phyloP scores from a whole-genome alignment of 352 stramenopile genomes.

The Pythium phragmitis region DNA sequence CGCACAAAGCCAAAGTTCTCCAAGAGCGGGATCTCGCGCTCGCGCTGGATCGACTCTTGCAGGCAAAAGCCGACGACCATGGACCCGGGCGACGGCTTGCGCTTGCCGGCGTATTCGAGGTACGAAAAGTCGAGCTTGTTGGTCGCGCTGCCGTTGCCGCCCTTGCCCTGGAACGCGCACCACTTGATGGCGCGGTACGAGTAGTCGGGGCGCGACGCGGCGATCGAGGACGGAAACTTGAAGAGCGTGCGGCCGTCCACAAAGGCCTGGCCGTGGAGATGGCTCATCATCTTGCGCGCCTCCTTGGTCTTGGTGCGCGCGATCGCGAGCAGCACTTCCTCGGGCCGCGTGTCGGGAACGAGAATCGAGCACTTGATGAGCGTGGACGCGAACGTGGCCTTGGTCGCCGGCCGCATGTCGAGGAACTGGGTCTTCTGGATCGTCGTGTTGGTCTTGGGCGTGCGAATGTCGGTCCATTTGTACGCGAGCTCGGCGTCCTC shows the following conservation, averaged over 20 bases:
- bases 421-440: conserved; percentile 66
- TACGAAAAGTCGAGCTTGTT: conserved; percentile 72
- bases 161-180: conserved; percentile 49
- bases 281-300: conserved; percentile 50
- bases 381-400: conserved; percentile 42
- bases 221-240: conserved; percentile 51
- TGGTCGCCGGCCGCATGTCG: conserved; percentile 57
- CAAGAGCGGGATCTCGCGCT: conserved; percentile 59
- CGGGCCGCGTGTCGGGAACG: conserved; percentile 43
- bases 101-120: conserved; percentile 73
- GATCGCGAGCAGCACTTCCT: conserved; percentile 57
- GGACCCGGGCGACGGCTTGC: conserved; percentile 42
- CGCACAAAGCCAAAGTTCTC: conserved; percentile 59
- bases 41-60: conserved; percentile 63
- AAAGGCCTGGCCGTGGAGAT: conserved; percentile 61
- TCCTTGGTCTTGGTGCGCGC: conserved; percentile 64
- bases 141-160: conserved; percentile 20
- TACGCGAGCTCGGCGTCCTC: conserved; percentile 76
- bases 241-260: conserved; percentile 65
- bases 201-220: conserved; percentile 41
- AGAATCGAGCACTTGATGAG: conserved; percentile 67
- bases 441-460: conserved; percentile 23
- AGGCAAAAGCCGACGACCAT: conserved; percentile 73
- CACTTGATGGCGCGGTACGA: conserved; percentile 80
- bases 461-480: conserved; percentile 52